phyloP scores from a whole-genome alignment of 139 green algal genomes.

The Haematococcus lacustris region DNA sequence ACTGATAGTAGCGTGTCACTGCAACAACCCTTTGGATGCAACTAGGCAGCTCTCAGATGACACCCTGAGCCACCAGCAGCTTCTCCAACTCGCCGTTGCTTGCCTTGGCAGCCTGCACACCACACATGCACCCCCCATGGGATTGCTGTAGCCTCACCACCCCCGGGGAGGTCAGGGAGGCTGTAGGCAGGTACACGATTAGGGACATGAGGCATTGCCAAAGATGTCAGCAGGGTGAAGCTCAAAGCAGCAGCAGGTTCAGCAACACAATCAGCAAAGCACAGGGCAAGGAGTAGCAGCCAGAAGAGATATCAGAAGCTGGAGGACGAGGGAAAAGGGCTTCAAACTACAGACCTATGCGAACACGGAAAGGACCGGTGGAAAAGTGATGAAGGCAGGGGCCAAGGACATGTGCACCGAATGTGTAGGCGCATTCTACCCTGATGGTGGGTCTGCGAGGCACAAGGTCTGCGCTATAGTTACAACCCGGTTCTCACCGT shows the following conservation, averaged over 20 bases:
- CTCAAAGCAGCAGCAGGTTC: neutral
- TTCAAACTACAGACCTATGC: neutral
- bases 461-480: neutral
- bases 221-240: neutral
- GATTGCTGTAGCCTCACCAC: neutral
- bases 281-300: neutral
- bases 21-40: neutral
- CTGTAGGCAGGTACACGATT: neutral
- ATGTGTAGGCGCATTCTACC: neutral
- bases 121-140: too few relatives aligned
- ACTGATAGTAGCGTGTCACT: neutral
- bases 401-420: neutral
- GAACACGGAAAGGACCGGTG: neutral
- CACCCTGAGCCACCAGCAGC: slow-evolving; percentile 32
- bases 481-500: slow-evolving; percentile 6
- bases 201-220: neutral
- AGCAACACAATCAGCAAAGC: neutral
- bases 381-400: too few relatives aligned
- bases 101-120: slow-evolving; percentile 20
- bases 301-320: neutral
- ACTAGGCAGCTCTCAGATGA: slow-evolving; percentile 1
- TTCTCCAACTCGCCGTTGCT: slow-evolving; percentile 24
- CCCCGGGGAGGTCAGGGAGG: neutral
- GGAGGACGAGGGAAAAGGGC: neutral
- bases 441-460: neutral